Percentiles rank a stretch among this genome's conserved stretches.
These are phyloP conservation scores for Trametes sanguinea DNA, from an alignment of 768 basidiomycete species.

Conservation along the genomic window DNA sequence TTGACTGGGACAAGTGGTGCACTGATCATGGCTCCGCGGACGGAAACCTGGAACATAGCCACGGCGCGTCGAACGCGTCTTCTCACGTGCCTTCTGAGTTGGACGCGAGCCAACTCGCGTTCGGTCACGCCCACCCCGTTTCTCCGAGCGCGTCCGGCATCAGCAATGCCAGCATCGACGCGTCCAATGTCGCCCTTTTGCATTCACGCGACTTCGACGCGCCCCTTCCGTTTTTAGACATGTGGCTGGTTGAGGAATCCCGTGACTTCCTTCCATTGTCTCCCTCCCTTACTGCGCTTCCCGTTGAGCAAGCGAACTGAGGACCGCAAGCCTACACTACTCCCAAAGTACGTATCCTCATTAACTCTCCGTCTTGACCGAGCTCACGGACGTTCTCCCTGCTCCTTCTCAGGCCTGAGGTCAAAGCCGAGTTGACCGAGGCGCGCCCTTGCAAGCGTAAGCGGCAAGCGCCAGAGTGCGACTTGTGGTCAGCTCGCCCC, in stretches of 20 bases:
- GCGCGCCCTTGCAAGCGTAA: background rate
- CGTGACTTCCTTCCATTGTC: background rate
- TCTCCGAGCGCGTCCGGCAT: no score
- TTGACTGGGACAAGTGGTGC: background rate
- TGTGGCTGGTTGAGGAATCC: background rate
- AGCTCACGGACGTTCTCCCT: no score
- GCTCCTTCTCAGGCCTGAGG: background rate
- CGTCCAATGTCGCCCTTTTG: background rate
- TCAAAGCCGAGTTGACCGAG: background rate
- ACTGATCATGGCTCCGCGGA: background rate
- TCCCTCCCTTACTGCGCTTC: no score
- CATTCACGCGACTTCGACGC: background rate
- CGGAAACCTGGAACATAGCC: background rate
- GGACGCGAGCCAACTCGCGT: no score
- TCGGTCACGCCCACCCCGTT: no score
- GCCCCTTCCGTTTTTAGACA: background rate
- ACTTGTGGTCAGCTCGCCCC: background rate
- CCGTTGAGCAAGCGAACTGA: no score
- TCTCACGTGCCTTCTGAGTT: no score
- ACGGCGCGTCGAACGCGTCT: background rate
- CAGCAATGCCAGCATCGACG: no score
- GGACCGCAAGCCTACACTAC: no score
- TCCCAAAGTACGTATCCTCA: background rate
- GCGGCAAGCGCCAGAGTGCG: background rate
- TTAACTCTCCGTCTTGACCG: no score